Evolutionary conservation across 306 rosid species (phyloP).

Genomic region (Castanea sativa): DNA sequence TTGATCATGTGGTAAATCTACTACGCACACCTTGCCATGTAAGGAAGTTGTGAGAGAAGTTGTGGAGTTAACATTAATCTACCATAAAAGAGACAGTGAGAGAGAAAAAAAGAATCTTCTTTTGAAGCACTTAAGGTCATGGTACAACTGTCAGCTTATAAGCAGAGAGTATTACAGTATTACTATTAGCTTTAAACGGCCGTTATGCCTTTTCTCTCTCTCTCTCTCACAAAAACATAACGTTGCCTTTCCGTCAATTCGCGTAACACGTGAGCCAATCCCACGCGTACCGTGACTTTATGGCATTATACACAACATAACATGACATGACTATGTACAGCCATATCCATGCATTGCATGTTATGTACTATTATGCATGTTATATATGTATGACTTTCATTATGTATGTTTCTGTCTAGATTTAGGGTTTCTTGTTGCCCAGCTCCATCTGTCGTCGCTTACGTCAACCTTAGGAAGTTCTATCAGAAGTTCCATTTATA

Average conservation of each 20-base stretch:
- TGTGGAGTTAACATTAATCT: rapidly evolving
- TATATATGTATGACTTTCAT: slow-evolving; percentile 2
- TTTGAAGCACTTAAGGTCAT: slow-evolving; percentile 19
- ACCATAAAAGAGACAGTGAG: no score
- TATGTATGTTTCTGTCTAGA: slow-evolving; percentile 8
- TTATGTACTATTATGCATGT: background rate
- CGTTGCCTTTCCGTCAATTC: slow-evolving; percentile 30
- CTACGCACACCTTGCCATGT: rapidly evolving
- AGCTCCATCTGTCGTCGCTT: slow-evolving; percentile 7
- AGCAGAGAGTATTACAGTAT: slow-evolving; percentile 11
- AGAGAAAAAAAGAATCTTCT: slow-evolving; percentile 30
- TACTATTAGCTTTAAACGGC: slow-evolving; percentile 25
- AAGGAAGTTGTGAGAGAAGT: rapidly evolving
- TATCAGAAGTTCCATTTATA: background rate
- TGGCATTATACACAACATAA: background rate
- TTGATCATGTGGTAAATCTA: rapidly evolving
- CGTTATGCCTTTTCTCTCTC: slow-evolving; percentile 13
- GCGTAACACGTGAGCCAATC: slow-evolving; percentile 20
- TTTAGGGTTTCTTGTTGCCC: slow-evolving; percentile 27
- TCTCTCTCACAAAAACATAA: background rate
- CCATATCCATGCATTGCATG: background rate
- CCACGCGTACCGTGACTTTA: slow-evolving; percentile 21
- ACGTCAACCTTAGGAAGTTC: slow-evolving; percentile 15
- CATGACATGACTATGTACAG: no score
- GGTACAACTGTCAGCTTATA: slow-evolving; percentile 35